These are phyloP conservation scores for Crithidia mellificae DNA, from an alignment of 208 protist species.

Conservation along the genomic window DNA sequence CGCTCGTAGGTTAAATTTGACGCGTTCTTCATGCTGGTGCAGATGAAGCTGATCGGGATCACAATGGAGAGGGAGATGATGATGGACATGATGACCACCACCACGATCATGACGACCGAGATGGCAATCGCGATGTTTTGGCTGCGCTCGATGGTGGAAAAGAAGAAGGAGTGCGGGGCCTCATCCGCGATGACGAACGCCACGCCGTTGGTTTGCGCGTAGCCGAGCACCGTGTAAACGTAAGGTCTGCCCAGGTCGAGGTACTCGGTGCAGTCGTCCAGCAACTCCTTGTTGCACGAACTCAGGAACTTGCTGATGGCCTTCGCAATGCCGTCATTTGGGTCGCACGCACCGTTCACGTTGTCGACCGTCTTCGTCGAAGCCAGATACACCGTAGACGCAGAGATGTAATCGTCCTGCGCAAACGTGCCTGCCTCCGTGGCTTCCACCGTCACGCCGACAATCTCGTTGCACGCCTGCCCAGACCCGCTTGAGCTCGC, in stretches of 20 bases:
- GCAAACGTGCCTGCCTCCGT: constrained; percentile 1
- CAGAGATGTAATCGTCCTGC: neutral
- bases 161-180: constrained; percentile 17
- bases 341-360: constrained; percentile 5
- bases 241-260: neutral
- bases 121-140: constrained; percentile 5
- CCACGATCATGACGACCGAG: constrained; percentile 13
- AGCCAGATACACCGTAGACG: neutral
- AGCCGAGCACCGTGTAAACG: constrained; percentile 8
- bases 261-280: neutral
- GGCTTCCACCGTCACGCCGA: constrained; percentile 12
- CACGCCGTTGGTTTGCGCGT: constrained; percentile 5
- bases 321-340: neutral
- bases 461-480: neutral
- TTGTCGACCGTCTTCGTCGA: constrained; percentile 10
- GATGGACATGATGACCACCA: constrained; percentile 11
- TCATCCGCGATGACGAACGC: constrained; percentile 2
- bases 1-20: constrained; percentile 25
- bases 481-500: neutral
- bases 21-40: constrained; percentile 36
- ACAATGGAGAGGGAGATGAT: constrained; percentile 24
- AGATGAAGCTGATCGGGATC: constrained; percentile 43
- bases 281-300: neutral
- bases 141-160: neutral
- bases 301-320: neutral